Percentiles rank a stretch among this genome's conserved stretches.
Evolutionary conservation across 768 basidiomycete species (phyloP).

Genomic region (Floccularia luteovirens): DNA sequence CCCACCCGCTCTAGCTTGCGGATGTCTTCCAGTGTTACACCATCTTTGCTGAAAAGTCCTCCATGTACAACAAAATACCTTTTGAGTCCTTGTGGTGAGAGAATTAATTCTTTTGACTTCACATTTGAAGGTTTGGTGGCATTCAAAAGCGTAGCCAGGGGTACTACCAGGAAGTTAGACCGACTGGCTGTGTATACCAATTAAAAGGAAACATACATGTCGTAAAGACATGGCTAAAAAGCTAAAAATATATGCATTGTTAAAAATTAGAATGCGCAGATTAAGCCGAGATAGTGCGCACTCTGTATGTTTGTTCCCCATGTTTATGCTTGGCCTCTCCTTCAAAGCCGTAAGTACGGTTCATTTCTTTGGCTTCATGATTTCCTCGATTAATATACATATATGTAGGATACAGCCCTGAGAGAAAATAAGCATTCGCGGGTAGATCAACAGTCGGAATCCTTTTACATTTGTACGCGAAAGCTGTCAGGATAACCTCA

Average conservation of each 20-base stretch:
- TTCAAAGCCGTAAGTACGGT: constrained; percentile 88
- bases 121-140: constrained; percentile 55
- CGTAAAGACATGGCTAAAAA: constrained; percentile 93
- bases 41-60: constrained; percentile 92
- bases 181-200: neutral
- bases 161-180: constrained; percentile 45
- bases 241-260: too few relatives aligned
- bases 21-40: constrained; percentile 90
- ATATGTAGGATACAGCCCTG: constrained; percentile 85
- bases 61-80: constrained; percentile 96
- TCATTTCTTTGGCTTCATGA: constrained; percentile 98
- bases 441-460: neutral
- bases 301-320: constrained; percentile 92
- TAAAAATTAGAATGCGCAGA: neutral
- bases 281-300: constrained; percentile 11
- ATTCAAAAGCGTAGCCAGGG: constrained; percentile 79
- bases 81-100: constrained; percentile 76
- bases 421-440: constrained; percentile 5
- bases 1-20: constrained; percentile 83
- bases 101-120: constrained; percentile 48
- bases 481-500: constrained; percentile 87
- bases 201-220: constrained; percentile 47
- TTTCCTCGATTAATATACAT: constrained; percentile 97
- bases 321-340: constrained; percentile 97
- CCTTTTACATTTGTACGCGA: constrained; percentile 84